These are phyloP conservation scores for Bauhinia variegata DNA, from an alignment of 306 rosid species.

Conservation along the genomic window DNA sequence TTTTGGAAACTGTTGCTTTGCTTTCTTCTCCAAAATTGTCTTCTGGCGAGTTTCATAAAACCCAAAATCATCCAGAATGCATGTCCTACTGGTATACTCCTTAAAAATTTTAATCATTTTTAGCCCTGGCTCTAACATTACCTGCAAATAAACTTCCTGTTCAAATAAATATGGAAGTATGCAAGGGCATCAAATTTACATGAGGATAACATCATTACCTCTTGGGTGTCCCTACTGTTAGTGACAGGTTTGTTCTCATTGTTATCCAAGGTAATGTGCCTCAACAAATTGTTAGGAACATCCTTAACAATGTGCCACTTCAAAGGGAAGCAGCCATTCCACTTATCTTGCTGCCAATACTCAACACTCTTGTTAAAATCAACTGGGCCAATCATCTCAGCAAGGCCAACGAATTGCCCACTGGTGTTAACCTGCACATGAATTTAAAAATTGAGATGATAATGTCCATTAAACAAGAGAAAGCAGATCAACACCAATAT, in stretches of 20 bases:
- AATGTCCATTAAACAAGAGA: neutral
- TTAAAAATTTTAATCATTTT: conserved; percentile 75
- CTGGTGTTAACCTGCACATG: conserved; percentile 83
- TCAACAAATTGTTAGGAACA: conserved; percentile 88
- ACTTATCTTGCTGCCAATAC: conserved; percentile 99
- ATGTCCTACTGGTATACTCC: conserved; percentile 78
- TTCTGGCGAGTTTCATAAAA: conserved; percentile 87
- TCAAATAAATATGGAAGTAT: conserved; percentile 9
- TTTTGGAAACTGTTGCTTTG: conserved; percentile 78
- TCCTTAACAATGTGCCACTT: conserved; percentile 97
- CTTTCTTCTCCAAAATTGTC: conserved; percentile 90
- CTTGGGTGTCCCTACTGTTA: conserved; percentile 95
- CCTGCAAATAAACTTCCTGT: conserved; percentile 44
- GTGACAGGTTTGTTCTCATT: conserved; percentile 98
- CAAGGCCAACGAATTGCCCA: conserved; percentile 96
- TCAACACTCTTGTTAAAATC: conserved; percentile 86
- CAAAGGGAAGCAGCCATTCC: conserved; percentile 96
- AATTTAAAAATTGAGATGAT: conserved; percentile 3
- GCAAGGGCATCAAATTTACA: neutral
- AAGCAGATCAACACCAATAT: neutral
- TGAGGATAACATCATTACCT: conserved; percentile 49
- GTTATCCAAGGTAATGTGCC: conserved; percentile 91
- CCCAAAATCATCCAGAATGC: conserved; percentile 88
- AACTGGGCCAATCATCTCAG: conserved; percentile 94
- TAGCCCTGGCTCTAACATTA: conserved; percentile 80